These are phyloP conservation scores for Penicillium sp. DNA, from an alignment of 2,329 filamentous ascomycete species.

Conservation along the genomic window DNA sequence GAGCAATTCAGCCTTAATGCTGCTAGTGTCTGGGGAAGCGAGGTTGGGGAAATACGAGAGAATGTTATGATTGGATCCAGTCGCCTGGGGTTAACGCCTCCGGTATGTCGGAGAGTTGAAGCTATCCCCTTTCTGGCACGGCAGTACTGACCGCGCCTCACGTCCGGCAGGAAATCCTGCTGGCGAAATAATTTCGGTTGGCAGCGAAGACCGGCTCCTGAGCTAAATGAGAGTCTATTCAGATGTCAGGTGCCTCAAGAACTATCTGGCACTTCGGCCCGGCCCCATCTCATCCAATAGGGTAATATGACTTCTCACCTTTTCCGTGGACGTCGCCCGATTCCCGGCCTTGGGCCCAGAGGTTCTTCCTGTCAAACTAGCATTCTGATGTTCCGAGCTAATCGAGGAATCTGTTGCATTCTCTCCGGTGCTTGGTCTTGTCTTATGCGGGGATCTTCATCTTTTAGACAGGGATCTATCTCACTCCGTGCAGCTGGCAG, in stretches of 20 bases:
- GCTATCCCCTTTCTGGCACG: conserved; percentile 20
- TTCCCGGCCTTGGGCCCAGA: not conserved
- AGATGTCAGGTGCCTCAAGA: not conserved
- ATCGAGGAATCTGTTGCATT: not conserved
- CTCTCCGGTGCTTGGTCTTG: not conserved
- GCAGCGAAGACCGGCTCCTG: not conserved
- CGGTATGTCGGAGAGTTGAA: not conserved
- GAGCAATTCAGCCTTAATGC: conserved; percentile 1
- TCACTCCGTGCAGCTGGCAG: too few species aligned
- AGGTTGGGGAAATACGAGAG: not conserved
- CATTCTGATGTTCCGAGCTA: too few species aligned
- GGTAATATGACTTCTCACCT: not conserved
- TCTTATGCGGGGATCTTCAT: not conserved
- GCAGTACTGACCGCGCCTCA: not conserved
- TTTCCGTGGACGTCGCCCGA: not conserved
- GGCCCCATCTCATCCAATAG: not conserved
- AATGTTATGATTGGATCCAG: conserved; percentile 11
- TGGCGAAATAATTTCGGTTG: not conserved
- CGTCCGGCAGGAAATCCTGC: not conserved
- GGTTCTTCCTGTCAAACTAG: not conserved
- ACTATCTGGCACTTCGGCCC: not conserved
- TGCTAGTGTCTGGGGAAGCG: conserved; percentile 16
- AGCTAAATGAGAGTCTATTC: not conserved
- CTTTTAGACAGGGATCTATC: not conserved
- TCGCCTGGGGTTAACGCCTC: conserved; percentile 1